A percentile compares a stretch with the other conserved stretches of the same genome.
Evolutionary conservation across 2,329 filamentous ascomycete species (phyloP).

Genomic region (Rasamsonia emersonii): DNA sequence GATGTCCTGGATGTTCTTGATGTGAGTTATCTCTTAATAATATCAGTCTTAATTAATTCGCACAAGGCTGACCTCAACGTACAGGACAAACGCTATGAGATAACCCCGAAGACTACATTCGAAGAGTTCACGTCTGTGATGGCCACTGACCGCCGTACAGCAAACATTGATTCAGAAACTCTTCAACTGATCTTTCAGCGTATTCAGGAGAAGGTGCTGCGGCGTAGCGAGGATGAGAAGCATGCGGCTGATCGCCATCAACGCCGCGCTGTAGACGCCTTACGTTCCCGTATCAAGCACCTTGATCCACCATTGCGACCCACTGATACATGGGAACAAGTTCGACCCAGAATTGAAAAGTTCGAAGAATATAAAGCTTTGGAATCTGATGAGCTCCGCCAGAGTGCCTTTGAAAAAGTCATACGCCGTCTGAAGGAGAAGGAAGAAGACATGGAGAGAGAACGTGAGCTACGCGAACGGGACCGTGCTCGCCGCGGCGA

Average conservation of each 20-base stretch:
- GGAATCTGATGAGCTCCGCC: slow-evolving; percentile 71
- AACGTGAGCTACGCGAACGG: slow-evolving; percentile 42
- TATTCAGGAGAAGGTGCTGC: slow-evolving; percentile 76
- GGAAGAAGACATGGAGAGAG: slow-evolving; percentile 67
- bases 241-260: slow-evolving; percentile 75
- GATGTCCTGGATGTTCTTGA: slow-evolving; percentile 82
- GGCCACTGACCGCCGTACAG: slow-evolving; percentile 77
- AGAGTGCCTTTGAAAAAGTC: slow-evolving; percentile 82
- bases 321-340: slow-evolving; percentile 80
- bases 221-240: slow-evolving; percentile 75
- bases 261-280: slow-evolving; percentile 71
- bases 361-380: slow-evolving; percentile 78
- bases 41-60: too few relatives aligned
- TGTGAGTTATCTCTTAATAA: slow-evolving; percentile 51
- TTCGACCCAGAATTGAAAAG: slow-evolving; percentile 70
- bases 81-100: slow-evolving; percentile 84
- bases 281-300: slow-evolving; percentile 81
- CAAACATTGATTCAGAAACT: slow-evolving; percentile 73
- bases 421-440: slow-evolving; percentile 86
- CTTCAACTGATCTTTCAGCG: slow-evolving; percentile 77
- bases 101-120: slow-evolving; percentile 75
- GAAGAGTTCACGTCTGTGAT: slow-evolving; percentile 80
- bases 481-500: slow-evolving; percentile 44
- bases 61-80: too few relatives aligned
- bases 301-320: slow-evolving; percentile 72